Evolutionary conservation across 192 early-diverging fungal genomes (phyloP).

Genomic region (Backusella parvicylindrica): DNA sequence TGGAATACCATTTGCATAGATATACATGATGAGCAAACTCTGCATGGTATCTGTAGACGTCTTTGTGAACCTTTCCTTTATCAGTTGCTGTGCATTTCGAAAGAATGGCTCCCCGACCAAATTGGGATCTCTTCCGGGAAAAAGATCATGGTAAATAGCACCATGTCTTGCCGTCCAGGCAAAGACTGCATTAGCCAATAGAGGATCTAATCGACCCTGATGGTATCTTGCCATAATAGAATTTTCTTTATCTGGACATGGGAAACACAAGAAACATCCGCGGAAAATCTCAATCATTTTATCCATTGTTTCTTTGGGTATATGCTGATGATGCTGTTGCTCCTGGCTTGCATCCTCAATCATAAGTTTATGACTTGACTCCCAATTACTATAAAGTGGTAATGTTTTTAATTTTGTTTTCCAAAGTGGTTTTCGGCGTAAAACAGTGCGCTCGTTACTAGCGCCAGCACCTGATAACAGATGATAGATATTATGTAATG

Average conservation of each 20-base stretch:
- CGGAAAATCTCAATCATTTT: slow-evolving; percentile 25
- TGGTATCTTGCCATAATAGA: slow-evolving; percentile 18
- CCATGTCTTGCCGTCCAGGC: slow-evolving; percentile 34
- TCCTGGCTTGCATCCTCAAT: not conserved
- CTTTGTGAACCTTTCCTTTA: slow-evolving; percentile 16
- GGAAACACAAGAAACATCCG: slow-evolving; percentile 30
- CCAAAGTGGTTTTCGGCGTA: not conserved
- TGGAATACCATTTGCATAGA: slow-evolving; percentile 31
- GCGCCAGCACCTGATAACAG: slow-evolving; percentile 8
- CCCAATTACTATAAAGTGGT: slow-evolving; percentile 36
- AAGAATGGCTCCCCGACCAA: slow-evolving; percentile 33
- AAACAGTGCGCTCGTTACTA: not conserved
- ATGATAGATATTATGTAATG: slow-evolving; percentile 26
- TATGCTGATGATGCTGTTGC: not conserved
- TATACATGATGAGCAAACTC: slow-evolving; percentile 33
- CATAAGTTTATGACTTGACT: not conserved
- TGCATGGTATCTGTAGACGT: slow-evolving; percentile 27
- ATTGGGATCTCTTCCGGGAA: slow-evolving; percentile 34
- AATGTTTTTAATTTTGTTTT: not conserved
- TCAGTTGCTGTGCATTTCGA: slow-evolving; percentile 4
- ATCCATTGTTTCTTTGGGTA: slow-evolving; percentile 1
- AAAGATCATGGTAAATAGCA: slow-evolving; percentile 33
- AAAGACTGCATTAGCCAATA: slow-evolving; percentile 27
- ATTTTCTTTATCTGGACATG: slow-evolving; percentile 15
- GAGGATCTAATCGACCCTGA: slow-evolving; percentile 1